phyloP scores from a whole-genome alignment of 345 rosid genomes.

The Eucalyptus dawsonii region DNA sequence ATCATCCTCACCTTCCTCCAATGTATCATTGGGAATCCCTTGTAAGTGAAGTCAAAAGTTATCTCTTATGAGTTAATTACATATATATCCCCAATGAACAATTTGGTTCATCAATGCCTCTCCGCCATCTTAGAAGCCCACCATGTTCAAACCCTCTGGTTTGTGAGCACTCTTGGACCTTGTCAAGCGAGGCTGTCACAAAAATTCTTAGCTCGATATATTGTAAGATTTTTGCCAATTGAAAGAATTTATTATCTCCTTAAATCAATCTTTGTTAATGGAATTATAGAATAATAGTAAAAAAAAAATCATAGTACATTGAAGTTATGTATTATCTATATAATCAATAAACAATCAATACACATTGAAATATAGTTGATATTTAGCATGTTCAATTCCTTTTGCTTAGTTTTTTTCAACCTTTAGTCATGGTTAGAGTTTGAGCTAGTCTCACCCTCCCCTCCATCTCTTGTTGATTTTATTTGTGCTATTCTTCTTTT shows the following conservation, averaged over 20 bases:
- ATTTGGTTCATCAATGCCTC: background rate
- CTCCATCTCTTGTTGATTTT: no score
- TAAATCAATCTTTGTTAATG: background rate
- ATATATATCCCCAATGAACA: background rate
- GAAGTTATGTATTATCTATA: background rate
- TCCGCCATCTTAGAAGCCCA: background rate
- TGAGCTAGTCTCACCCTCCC: no score
- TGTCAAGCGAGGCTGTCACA: rapidly evolving
- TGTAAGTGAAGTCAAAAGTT: background rate
- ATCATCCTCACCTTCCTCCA: no score
- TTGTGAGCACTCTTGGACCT: background rate
- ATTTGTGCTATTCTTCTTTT: no score
- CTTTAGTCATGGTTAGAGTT: no score
- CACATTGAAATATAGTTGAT: background rate
- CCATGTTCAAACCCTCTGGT: background rate
- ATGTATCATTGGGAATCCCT: no score
- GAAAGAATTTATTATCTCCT: background rate
- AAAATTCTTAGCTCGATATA: background rate
- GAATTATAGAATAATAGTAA: background rate
- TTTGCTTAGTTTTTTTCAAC: background rate
- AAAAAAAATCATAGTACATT: background rate
- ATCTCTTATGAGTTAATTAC: background rate
- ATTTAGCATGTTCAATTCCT: background rate
- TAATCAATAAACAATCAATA: background rate
- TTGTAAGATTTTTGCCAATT: background rate